Conservation (phyloP, 78 protist genomes). For the Anaeramoeba flamelloides region DNA sequence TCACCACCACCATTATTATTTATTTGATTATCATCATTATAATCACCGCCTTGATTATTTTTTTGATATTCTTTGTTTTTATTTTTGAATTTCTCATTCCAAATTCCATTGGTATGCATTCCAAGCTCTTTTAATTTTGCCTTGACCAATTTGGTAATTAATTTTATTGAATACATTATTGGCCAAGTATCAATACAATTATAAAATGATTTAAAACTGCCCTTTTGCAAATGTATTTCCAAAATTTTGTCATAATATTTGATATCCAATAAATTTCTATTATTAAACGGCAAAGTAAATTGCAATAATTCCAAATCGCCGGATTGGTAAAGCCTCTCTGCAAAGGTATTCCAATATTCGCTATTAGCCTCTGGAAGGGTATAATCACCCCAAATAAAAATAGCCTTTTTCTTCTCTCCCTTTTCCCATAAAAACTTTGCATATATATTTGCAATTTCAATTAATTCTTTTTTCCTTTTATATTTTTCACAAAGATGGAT, state of each 20-base stretch:
- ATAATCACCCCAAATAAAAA: conserved; percentile 3
- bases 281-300: conserved; percentile 4
- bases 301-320: not conserved
- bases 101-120: too few species aligned
- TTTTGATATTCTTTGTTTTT: too few species aligned
- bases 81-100: too few species aligned
- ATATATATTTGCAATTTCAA: not conserved
- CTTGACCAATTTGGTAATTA: too few species aligned
- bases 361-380: not conserved
- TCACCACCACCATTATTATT: too few species aligned
- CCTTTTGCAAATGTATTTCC: not conserved
- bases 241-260: not conserved
- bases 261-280: not conserved
- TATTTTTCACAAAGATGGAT: not conserved
- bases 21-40: too few species aligned
- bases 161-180: not conserved
- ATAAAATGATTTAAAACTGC: not conserved
- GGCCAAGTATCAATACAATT: conserved; percentile 8
- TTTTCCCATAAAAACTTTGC: not conserved
- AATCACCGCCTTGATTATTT: too few species aligned
- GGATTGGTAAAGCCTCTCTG: not conserved
- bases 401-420: not conserved
- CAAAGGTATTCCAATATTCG: conserved; percentile 1
- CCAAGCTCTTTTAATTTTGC: too few species aligned
- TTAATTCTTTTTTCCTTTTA: not conserved